Evolutionary conservation across 305 asterid genomes (phyloP).

Genomic region (Caryopteris hybrid): DNA sequence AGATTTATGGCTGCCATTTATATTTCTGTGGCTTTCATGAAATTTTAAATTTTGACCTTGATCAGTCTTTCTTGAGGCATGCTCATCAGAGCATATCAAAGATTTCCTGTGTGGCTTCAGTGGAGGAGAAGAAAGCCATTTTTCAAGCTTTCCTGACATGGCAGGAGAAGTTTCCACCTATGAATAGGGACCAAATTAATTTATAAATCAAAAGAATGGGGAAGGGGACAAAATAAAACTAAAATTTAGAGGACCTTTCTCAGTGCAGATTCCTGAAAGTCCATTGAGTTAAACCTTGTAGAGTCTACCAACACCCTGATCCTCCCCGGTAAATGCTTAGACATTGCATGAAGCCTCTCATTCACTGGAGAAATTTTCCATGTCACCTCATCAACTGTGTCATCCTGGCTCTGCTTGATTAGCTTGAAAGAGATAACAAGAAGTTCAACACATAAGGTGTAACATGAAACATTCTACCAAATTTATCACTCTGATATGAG

Average conservation of each 20-base stretch:
- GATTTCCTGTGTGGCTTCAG: slow-evolving; percentile 48
- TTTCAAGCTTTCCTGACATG: slow-evolving; percentile 60
- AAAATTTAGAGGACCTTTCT: slow-evolving; percentile 45
- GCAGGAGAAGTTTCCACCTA: slow-evolving; percentile 55
- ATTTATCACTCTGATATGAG: slow-evolving; percentile 7
- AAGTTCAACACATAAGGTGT: slow-evolving; percentile 6
- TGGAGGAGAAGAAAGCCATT: slow-evolving; percentile 75
- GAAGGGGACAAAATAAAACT: slow-evolving; percentile 7
- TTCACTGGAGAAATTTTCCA: slow-evolving; percentile 95
- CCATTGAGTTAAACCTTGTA: slow-evolving; percentile 68
- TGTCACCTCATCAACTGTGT: slow-evolving; percentile 73
- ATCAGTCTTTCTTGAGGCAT: slow-evolving; percentile 29
- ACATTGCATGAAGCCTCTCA: slow-evolving; percentile 72
- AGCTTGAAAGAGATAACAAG: slow-evolving; percentile 37
- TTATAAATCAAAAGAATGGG: slow-evolving; percentile 10
- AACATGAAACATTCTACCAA: neutral
- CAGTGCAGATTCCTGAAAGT: slow-evolving; percentile 62
- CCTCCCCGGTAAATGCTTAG: slow-evolving; percentile 69
- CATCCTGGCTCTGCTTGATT: slow-evolving; percentile 96
- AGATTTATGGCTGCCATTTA: slow-evolving; percentile 31
- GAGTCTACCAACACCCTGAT: slow-evolving; percentile 75
- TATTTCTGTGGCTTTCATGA: slow-evolving; percentile 32
- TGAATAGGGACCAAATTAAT: slow-evolving; percentile 19
- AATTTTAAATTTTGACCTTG: slow-evolving; percentile 23
- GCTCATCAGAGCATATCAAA: slow-evolving; percentile 38